A percentile compares a stretch with the other conserved stretches of the same genome.
phyloP scores from a whole-genome alignment of 768 basidiomycete species.

The Tylopilus rubrobrunneus region DNA sequence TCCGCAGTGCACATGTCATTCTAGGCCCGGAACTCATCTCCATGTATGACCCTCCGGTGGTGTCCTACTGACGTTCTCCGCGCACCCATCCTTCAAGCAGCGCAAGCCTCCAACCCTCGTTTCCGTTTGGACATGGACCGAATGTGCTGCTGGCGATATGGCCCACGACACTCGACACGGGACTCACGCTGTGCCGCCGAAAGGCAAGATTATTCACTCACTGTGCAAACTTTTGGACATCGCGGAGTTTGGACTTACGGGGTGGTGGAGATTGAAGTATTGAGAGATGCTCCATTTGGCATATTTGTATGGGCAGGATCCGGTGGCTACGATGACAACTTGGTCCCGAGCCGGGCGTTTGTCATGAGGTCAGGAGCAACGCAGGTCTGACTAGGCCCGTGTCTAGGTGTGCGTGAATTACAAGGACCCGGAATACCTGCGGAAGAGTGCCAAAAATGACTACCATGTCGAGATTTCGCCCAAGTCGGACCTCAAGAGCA shows the following conservation, averaged over 20 bases:
- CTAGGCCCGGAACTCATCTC: not conserved
- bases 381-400: not conserved
- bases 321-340: no score
- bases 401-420: slow-evolving; percentile 83
- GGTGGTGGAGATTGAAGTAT: no score
- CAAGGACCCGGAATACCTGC: slow-evolving; percentile 61
- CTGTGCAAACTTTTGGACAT: no score
- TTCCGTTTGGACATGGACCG: slow-evolving; percentile 51
- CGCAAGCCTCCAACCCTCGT: slow-evolving; percentile 36
- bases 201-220: no score
- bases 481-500: slow-evolving; percentile 31
- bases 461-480: slow-evolving; percentile 41
- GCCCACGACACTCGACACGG: slow-evolving; percentile 45
- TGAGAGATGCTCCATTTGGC: no score
- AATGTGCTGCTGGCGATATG: slow-evolving; percentile 57
- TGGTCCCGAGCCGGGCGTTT: no score
- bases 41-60: not conserved
- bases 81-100: slow-evolving; percentile 18
- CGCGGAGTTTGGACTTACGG: no score
- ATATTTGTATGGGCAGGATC: no score
- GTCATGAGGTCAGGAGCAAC: no score
- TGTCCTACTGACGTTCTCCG: slow-evolving; percentile 13
- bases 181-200: no score
- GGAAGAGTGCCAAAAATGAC: slow-evolving; percentile 69
- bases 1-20: not conserved